Evolutionary conservation across 2,329 filamentous ascomycete genomes (phyloP), one percentile per base, ranked within the genome.

Genomic region (Seiridium cupressi): DNA sequence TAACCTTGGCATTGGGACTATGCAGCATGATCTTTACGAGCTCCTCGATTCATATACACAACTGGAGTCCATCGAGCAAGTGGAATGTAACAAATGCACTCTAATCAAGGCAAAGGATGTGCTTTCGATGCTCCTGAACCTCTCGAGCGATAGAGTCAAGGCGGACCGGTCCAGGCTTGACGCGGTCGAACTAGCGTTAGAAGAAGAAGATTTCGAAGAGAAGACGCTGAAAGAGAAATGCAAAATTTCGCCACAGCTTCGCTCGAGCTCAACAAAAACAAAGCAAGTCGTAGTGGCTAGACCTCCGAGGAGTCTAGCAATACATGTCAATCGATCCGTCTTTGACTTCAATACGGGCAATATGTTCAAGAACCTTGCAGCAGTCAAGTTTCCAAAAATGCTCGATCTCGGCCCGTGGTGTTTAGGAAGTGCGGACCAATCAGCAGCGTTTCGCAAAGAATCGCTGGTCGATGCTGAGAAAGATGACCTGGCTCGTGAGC

Each of bases 31-130:
- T 62, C 77, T 98, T 0, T 87, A 88, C 60, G 89, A 95, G 61
- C 89, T 92, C 59, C 77, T 99, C 26, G 89, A 96, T 70, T 88
- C 92, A 31, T 97, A 94, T 71, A 95, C 92, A 35, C 85, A 87
- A 10, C 81, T 97, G 7, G 95, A 98, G 71, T 81, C 84, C 1
- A 97, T 99, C 60, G 88, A 92, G 65, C 92, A 92, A 0, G 93
- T 98, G 2, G 90, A 97, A 70, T 99, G 95, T 73, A 85, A 89
- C 13, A 96, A 94, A 68, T 99, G 95, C 74, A 97, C 94, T 0
- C 82, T 97, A 1, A 74, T 93, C 7, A 84, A 84, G 59, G 76
- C 78, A 18, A 78, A 81, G 60, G 72, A 73, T 7, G 72, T 85
- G 1, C 71, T 89, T 53, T 75, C 73, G 1, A 77, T 76, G 7